Base-by-base conservation (phyloP, 768 basidiomycete species). In the Lactifluus volemus region DNA sequence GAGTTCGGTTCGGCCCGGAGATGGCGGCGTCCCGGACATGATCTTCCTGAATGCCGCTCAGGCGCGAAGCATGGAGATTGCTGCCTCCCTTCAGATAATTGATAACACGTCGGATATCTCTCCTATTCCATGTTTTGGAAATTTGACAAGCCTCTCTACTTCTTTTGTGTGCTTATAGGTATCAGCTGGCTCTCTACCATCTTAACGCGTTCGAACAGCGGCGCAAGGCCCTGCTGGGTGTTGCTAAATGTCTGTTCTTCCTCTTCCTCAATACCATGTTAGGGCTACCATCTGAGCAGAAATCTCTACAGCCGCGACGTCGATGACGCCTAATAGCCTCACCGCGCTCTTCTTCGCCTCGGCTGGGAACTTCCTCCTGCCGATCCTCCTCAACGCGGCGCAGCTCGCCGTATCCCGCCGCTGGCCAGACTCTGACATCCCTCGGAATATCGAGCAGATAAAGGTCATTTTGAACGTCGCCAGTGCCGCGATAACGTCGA, bases 401-500 rank as follows among this genome's bases (percentile, higher is more conserved):
- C 63, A 64, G n/a, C 60, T 64, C 60, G 55, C 47, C 32, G 47
- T 34, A 1, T 63, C 63, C 21, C 55, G 55, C 34, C 38, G 21
- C n/a, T 53, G 54, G 53, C 63, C 63, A 7, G 63, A 64, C 32
- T 63, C 60, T 15, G 48, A 62, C 60, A 15, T 62, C 32, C 54
- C 63, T 4, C 51, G 15, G 15, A 19, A 64, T 34, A 10, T 64
- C 19, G 63, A 64, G 14, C 60, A 29, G 4, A 17, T 53, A 55
- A 64, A 64, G 39, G 63, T 64, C 6, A 39, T 64, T n/a, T 51
- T 64, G 30, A 64, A 64, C 19, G 25, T 64, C 11, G 60, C 55
- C 2, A 55, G 55, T 32, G 63, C 60, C 0, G 47, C 50, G 8
- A 12, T 29, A 30, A 57, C 55, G n/a, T 52, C 63, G 15, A 36